Evolutionary conservation across 176 grass and related monocot genomes (phyloP), one percentile per base, ranked within the genome.

Genomic region (Avena sativa): DNA sequence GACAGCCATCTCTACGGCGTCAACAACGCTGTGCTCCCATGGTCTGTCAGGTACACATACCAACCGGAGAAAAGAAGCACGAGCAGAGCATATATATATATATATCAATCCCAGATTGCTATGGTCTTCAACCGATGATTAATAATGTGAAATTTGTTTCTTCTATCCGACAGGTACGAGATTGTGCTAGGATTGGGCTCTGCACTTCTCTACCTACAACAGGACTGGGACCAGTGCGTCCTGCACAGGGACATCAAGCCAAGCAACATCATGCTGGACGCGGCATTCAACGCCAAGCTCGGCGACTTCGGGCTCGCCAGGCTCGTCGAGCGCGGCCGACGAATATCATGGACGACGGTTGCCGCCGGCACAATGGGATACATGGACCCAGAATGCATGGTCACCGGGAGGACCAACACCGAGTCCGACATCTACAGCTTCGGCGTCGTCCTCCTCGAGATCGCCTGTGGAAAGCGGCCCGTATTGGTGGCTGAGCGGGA

Each of bases 381-480:
- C 53, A 83, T 87, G 43, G 89, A 90, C 3, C 88, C 79, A 0
- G 78, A 82, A 8, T 72, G 71, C 84, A 78, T 82, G 79, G 19
- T 30, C 63, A 78, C 30, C 1, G 79, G 84, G 14, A 72, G 17
- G 79, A 34, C 73, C 4, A 73, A 55, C 25, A 32, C 82, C 0
- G 82, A 83, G 34, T 93, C 88, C 0, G 91, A 93, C 1, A 26
- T 93, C 8, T 88, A 91, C 63, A 88, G 77, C 62, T 91, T 93
- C 16, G 91, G 91, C 10, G 64, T 93, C 47, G 77, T 91, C 1
- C 86, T 91, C 1, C 76, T 93, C 0, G 86, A 93, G 58, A 65
- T 91, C 49, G 81, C 85, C 2, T 83, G 88, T 0, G 77, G 88
- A 6, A 1, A 46, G 26, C 0, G 56, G 3, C 88, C 88, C 0